These are phyloP conservation scores for Magnusiomyces magnusii DNA, from an alignment of 1,139 yeast genomes.

Conservation along the genomic window DNA sequence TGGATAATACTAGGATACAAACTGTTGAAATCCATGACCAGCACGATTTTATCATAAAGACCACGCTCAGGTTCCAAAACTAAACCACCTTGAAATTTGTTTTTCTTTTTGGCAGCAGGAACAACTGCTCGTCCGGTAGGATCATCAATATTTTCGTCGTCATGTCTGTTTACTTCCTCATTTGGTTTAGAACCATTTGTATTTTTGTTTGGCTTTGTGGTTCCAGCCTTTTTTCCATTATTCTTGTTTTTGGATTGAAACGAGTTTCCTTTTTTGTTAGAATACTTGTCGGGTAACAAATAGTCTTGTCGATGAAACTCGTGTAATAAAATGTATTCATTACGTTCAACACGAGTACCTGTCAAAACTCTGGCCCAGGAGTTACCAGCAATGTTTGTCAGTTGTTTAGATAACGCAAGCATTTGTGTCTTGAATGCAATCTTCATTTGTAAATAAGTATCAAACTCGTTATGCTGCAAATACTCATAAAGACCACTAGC, in stretches of 20 bases:
- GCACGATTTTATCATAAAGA: slow-evolving; percentile 74
- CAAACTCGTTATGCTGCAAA: slow-evolving; percentile 57
- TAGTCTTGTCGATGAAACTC: slow-evolving; percentile 78
- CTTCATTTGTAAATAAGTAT: slow-evolving; percentile 60
- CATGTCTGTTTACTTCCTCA: background rate
- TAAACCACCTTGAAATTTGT: slow-evolving; percentile 91
- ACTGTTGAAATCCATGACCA: slow-evolving; percentile 98
- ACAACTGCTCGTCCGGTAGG: slow-evolving; percentile 24
- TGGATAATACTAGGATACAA: slow-evolving; percentile 96
- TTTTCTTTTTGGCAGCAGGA: slow-evolving; percentile 46
- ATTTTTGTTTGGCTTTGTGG: background rate
- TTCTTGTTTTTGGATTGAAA: background rate
- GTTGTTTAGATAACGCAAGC: slow-evolving; percentile 78
- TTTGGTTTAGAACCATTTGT: background rate
- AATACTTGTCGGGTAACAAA: slow-evolving; percentile 77
- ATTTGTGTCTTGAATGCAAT: slow-evolving; percentile 80
- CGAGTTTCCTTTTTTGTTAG: background rate
- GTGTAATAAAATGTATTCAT: slow-evolving; percentile 86
- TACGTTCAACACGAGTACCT: slow-evolving; percentile 96
- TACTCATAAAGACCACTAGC: slow-evolving; percentile 62
- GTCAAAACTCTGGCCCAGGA: slow-evolving; percentile 94
- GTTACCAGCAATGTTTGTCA: slow-evolving; percentile 93
- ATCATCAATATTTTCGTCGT: slow-evolving; percentile 22
- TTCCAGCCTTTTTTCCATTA: background rate
- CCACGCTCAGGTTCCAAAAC: slow-evolving; percentile 98